A percentile compares a stretch with the other conserved stretches of the same genome.
These are phyloP conservation scores for Metschnikowia borealis DNA, from an alignment of 805 yeast genomes.

Conservation along the genomic window DNA sequence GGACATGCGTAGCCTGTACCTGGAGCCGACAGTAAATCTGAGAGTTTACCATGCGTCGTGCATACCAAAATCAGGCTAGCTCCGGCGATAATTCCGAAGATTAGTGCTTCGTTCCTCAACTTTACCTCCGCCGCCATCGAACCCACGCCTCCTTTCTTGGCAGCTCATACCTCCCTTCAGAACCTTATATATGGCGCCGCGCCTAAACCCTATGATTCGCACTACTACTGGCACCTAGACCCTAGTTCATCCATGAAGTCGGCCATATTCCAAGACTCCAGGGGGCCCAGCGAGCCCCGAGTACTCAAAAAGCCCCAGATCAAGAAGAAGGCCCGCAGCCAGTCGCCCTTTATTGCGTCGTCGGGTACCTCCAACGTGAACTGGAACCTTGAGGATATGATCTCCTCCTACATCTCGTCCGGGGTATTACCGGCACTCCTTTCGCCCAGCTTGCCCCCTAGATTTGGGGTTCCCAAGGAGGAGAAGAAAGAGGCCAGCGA, in stretches of 20 bases:
- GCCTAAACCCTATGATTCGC: background rate
- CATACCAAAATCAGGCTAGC: background rate
- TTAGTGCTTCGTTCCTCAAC: background rate
- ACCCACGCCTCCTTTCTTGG: background rate
- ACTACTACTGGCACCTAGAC: background rate
- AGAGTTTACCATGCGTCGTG: background rate
- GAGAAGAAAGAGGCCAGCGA: background rate
- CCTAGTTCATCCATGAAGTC: constrained; percentile 14
- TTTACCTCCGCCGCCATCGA: too few species aligned
- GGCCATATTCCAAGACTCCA: constrained; percentile 17
- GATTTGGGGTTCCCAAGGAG: constrained; percentile 5
- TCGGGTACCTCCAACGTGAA: constrained; percentile 5
- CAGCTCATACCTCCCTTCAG: background rate
- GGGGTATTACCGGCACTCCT: constrained; percentile 36
- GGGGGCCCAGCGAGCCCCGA: constrained; percentile 9
- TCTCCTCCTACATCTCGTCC: constrained; percentile 28
- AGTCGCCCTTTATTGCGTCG: constrained; percentile 11
- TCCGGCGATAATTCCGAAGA: too few species aligned
- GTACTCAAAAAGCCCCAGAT: constrained; percentile 7
- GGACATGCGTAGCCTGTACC: constrained; percentile 4
- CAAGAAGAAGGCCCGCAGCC: constrained; percentile 11
- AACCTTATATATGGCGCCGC: background rate
- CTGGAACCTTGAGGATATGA: constrained; percentile 41
- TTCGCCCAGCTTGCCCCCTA: constrained; percentile 37
- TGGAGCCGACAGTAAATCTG: background rate